Evolutionary conservation across 331 rosid genomes (phyloP).

Genomic region (Phaseolus coccineus): DNA sequence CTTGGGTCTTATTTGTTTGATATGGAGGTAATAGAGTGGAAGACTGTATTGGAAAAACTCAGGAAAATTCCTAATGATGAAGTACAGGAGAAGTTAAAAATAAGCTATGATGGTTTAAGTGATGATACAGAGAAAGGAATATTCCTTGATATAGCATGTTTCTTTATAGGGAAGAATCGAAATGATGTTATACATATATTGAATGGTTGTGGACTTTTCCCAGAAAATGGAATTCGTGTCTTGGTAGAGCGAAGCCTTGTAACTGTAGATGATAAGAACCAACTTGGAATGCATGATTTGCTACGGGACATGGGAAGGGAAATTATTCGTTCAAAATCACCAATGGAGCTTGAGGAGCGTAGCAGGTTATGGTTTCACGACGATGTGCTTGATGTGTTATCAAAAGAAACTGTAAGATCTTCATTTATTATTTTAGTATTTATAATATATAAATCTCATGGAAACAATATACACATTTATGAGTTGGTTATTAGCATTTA

Average conservation of each 20-base stretch:
- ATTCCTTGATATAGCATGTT: conserved; percentile 46
- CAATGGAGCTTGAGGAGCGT: not conserved
- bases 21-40: not conserved
- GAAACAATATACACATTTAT: not conserved
- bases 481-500: not conserved
- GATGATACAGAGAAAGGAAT: conserved; percentile 14
- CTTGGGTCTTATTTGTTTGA: conserved; percentile 27
- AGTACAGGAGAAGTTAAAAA: conserved; percentile 34
- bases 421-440: not conserved
- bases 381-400: conserved; percentile 27
- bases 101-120: conserved; percentile 44
- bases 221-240: conserved; percentile 39
- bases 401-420: conserved; percentile 22
- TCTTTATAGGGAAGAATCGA: conserved; percentile 35
- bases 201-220: conserved; percentile 19
- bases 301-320: conserved; percentile 45
- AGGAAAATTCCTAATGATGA: conserved; percentile 37
- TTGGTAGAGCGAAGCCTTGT: conserved; percentile 43
- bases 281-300: conserved; percentile 43
- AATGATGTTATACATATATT: conserved; percentile 21
- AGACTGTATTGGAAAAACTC: conserved; percentile 33
- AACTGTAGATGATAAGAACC: conserved; percentile 11
- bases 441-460: not conserved
- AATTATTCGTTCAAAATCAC: conserved; percentile 29
- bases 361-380: conserved; percentile 31